Conservation (phyloP, 2,329 filamentous ascomycete genomes). For the Monosporascus sp. region DNA sequence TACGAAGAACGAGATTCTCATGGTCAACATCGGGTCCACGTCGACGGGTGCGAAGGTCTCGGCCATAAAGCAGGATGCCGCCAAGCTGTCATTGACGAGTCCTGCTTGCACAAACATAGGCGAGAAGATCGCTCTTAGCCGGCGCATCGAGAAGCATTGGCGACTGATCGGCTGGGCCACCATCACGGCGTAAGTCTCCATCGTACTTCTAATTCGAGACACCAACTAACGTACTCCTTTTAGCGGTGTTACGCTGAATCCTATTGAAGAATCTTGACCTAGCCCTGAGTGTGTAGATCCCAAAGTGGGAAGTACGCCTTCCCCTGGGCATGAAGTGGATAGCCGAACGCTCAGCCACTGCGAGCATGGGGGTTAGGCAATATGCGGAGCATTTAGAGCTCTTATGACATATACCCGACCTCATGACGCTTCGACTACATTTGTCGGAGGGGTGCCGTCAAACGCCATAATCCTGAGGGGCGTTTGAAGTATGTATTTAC, state of each 20-base stretch:
- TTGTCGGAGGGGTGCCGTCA: not conserved
- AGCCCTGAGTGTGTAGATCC: not conserved
- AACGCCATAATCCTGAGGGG: not conserved
- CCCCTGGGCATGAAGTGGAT: not conserved
- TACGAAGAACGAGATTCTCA: constrained; percentile 96
- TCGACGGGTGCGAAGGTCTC: constrained; percentile 96
- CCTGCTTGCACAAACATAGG: constrained; percentile 95
- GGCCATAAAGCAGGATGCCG: constrained; percentile 95
- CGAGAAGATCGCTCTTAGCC: constrained; percentile 93
- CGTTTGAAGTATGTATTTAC: not conserved
- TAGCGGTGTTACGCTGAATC: constrained; percentile 20
- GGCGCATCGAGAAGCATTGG: constrained; percentile 99
- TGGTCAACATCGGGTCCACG: constrained; percentile 99
- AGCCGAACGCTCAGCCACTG: not conserved
- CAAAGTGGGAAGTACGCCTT: not conserved
- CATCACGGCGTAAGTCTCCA: constrained; percentile 57
- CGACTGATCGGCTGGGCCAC: constrained; percentile 89
- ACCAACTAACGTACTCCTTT: not conserved
- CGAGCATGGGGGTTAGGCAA: not conserved
- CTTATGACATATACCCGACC: not conserved
- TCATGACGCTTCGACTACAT: not conserved
- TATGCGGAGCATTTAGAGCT: not conserved
- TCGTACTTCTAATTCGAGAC: not conserved
- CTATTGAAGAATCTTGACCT: not conserved
- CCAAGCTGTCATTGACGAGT: constrained; percentile 87